Evolutionary conservation across 2,329 filamentous ascomycete species (phyloP), one percentile per base, ranked within the genome.

Genomic region (Aspergillus floridensis): DNA sequence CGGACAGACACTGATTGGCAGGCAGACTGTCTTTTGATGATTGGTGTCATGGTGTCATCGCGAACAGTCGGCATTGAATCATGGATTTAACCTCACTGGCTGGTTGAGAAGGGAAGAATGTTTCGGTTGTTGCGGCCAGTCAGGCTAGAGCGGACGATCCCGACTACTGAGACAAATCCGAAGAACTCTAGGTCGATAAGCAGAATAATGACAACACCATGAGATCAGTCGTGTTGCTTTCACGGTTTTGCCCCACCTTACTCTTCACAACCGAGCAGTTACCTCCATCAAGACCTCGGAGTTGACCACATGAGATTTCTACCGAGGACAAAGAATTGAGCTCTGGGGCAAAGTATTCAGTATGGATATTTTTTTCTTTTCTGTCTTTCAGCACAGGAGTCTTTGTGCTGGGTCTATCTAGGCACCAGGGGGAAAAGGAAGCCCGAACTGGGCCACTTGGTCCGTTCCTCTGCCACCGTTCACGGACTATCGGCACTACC

Each of bases 391-490:
- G 12, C 32, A 16, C 5, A 35, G 32, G 14, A 35, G 32, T 35
- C 32, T 35, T 35, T 35, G 32, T 35, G 14, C 32, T 16, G 14
- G 32, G 11, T 35, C 8, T 44, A n/a, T 44, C 38, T n/a, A 44
- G 38, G 38, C 38, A 44, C 38, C 38, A 19, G 14, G 38, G 38
- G 16, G 3, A 14, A n/a, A 8, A 5, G n/a, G 32, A 35, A 35
- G 32, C 32, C 32, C 32, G 32, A 35, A 44, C 38, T 44, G 38
- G 16, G 38, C 12, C 38, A 48, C 53, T 2, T 55, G 53, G 53
- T 55, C 53, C 29, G 41, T 55, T 48, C 53, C 2, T 55, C 53
- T 35, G 50, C 52, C 52, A 31, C 52, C 52, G 41, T 54, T 44
- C 14, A 11, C 29, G 21, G 41, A 55, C 41, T 55, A 55, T 55